phyloP scores from a whole-genome alignment of 768 basidiomycete species.

The Antrodiella citrinella region DNA sequence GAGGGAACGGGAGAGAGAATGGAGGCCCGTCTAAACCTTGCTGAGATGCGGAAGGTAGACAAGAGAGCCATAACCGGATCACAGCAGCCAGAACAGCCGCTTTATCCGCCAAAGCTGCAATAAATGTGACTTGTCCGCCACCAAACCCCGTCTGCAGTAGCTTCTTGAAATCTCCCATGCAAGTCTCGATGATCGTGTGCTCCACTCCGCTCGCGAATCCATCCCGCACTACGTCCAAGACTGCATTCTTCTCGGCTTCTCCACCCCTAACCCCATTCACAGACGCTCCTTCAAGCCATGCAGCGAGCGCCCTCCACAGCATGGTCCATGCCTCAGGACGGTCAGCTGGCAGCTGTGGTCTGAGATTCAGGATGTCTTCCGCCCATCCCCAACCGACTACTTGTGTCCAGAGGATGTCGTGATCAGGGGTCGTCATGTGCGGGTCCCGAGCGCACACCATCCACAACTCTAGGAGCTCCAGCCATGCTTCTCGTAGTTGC shows the following conservation, averaged over 20 bases:
- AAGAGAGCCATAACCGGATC: constrained; percentile 60
- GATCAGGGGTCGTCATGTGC: constrained; percentile 76
- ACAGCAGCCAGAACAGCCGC: constrained; percentile 36
- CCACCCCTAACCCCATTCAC: constrained; percentile 67
- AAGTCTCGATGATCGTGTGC: constrained; percentile 17
- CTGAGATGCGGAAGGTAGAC: constrained; percentile 36
- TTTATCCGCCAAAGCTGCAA: constrained; percentile 9
- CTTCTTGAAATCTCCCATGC: constrained; percentile 13
- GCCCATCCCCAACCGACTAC: constrained; percentile 74
- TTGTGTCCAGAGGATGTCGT: constrained; percentile 89
- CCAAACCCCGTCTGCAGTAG: constrained; percentile 6
- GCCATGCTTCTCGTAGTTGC: constrained; percentile 44
- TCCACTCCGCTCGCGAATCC: constrained; percentile 33
- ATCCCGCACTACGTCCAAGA: constrained; percentile 26
- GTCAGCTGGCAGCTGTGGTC: constrained; percentile 23
- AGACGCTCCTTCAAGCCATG: constrained; percentile 72
- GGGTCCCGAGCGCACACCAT: constrained; percentile 82
- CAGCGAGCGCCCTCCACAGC: constrained; percentile 45
- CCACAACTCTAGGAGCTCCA: constrained; percentile 61
- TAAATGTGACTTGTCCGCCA: constrained; percentile 2
- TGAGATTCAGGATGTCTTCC: constrained; percentile 40
- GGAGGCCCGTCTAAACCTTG: constrained; percentile 41
- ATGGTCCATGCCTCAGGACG: constrained; percentile 21
- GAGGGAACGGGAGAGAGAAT: constrained; percentile 51
- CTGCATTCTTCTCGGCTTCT: constrained; percentile 44